These are phyloP conservation scores for Pichia cactophila DNA, from an alignment of 1,139 yeast species.

Conservation along the genomic window DNA sequence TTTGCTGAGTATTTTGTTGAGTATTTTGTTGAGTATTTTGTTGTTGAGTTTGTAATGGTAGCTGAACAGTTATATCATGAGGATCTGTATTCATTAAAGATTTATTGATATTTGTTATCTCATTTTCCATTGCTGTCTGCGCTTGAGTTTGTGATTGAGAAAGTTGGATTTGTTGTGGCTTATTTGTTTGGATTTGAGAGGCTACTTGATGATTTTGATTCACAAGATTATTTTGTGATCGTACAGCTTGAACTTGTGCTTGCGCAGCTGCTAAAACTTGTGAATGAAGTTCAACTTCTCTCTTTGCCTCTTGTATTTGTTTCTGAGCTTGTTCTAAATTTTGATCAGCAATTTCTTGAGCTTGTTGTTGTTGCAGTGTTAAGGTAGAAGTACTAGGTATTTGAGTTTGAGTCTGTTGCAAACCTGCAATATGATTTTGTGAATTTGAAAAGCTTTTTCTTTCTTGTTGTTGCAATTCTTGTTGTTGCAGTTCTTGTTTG, in stretches of 20 bases:
- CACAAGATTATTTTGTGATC: background rate
- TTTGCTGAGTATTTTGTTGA: slow-evolving; percentile 13
- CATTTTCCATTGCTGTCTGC: slow-evolving; percentile 2
- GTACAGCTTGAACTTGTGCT: background rate
- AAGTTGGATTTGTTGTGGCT: background rate
- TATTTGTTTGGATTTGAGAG: background rate
- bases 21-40: slow-evolving; percentile 11
- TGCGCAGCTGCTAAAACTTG: background rate
- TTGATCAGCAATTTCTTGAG: background rate
- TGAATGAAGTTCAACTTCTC: background rate
- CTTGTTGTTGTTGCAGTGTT: background rate
- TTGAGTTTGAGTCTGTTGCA: slow-evolving; percentile 7
- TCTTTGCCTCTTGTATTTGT: slow-evolving; percentile 1
- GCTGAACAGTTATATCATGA: slow-evolving; percentile 7
- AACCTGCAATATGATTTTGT: slow-evolving; percentile 7
- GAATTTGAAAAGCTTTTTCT: slow-evolving; percentile 2
- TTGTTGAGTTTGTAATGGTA: slow-evolving; percentile 26
- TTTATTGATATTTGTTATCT: background rate
- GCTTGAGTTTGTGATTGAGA: background rate
- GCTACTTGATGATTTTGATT: background rate
- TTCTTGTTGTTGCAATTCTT: slow-evolving; percentile 9
- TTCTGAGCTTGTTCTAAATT: slow-evolving; percentile 2
- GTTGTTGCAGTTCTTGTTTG: slow-evolving; percentile 7
- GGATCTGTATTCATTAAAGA: slow-evolving; percentile 10
- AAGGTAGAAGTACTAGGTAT: background rate